Base-by-base conservation (phyloP, 108 stramenopile genomes). In the Cyclotella cryptica region DNA sequence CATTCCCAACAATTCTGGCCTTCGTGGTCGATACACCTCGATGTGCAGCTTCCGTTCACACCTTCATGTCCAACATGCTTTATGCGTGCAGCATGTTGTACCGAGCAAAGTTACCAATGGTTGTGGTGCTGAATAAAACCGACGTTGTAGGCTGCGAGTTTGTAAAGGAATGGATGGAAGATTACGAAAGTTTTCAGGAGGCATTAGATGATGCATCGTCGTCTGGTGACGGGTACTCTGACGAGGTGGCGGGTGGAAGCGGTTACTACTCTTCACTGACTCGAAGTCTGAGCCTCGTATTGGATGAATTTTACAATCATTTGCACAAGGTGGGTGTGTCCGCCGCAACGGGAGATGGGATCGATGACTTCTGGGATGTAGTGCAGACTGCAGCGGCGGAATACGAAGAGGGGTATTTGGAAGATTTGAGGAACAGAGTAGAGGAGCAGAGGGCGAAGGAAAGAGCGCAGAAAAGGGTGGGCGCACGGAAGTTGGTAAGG, bases 41-140 rank as follows among this genome's bases (percentile, higher is more conserved):
- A 53, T 97, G 96, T 57, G 85, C 94, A 3, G 84, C 80, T 30
- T 89, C 88, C 2, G 98, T 98, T 14, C 96, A 97, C 58, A 99
- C 99, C 10, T 99, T 99, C 78, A 99, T 99, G 99, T 91, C 89
- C 81, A 99, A 99, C 84, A 99, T 99, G 99, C 87, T 99, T 12
- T 99, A 99, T 75, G 98, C 98, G 0, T 98, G 98, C 81, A 89
- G 88, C 70, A 97, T 99, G 88, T 74, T 98, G 58, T 99, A 98
- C 86, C 90, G 97, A 63, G 95, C 96, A 3, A 86, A 94, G 40
- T 69, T 99, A 19, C 99, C 99, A 10, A 78, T 99, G 54, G 97
- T 99, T 9, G 86, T 98, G 49, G 92, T 88, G 2, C 93, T 99
- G 78, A 99, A 99, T 73, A 99, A 99, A 83, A 93, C 83, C 17